Evolutionary conservation across 2,329 filamentous ascomycete genomes (phyloP).

Genomic region (Penicillium aurantiogriseum): DNA sequence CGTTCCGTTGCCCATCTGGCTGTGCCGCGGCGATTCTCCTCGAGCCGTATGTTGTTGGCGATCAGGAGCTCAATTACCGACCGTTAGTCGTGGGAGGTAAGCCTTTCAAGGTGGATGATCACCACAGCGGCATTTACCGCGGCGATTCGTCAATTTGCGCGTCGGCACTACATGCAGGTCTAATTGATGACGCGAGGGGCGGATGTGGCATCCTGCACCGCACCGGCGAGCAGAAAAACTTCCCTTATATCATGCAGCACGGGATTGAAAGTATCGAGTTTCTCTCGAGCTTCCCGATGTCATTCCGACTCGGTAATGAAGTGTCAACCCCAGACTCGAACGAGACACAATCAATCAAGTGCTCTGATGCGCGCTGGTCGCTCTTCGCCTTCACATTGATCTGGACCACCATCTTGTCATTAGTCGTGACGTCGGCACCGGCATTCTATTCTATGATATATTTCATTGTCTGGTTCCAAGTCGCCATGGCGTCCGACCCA

Average conservation of each 20-base stretch:
- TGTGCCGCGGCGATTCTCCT: slow-evolving; percentile 53
- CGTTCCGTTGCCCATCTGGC: slow-evolving; percentile 59
- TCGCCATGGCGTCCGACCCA: slow-evolving; percentile 60
- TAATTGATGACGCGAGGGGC: slow-evolving; percentile 54
- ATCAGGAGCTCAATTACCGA: slow-evolving; percentile 54
- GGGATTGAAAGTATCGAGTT: slow-evolving; percentile 55
- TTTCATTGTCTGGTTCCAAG: slow-evolving; percentile 58
- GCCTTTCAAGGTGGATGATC: slow-evolving; percentile 37
- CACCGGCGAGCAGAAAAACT: slow-evolving; percentile 52
- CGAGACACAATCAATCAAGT: slow-evolving; percentile 37
- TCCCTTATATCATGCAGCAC: slow-evolving; percentile 46
- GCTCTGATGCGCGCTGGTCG: slow-evolving; percentile 59
- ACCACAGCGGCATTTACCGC: slow-evolving; percentile 52
- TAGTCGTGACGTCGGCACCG: slow-evolving; percentile 57
- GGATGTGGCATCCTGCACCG: slow-evolving; percentile 58
- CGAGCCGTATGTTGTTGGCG: slow-evolving; percentile 58
- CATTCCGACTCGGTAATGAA: slow-evolving; percentile 40
- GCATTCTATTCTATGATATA: slow-evolving; percentile 58
- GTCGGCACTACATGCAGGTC: slow-evolving; percentile 59
- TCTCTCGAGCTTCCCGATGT: slow-evolving; percentile 57
- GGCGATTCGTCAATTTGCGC: slow-evolving; percentile 62
- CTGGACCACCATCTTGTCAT: slow-evolving; percentile 54
- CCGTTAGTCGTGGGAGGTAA: slow-evolving; percentile 57
- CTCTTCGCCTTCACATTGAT: slow-evolving; percentile 55
- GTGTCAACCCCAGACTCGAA: slow-evolving; percentile 24